Evolutionary conservation across 2,329 filamentous ascomycete species (phyloP), one percentile per base, ranked within the genome.

Genomic region (Sporothrix protearum): DNA sequence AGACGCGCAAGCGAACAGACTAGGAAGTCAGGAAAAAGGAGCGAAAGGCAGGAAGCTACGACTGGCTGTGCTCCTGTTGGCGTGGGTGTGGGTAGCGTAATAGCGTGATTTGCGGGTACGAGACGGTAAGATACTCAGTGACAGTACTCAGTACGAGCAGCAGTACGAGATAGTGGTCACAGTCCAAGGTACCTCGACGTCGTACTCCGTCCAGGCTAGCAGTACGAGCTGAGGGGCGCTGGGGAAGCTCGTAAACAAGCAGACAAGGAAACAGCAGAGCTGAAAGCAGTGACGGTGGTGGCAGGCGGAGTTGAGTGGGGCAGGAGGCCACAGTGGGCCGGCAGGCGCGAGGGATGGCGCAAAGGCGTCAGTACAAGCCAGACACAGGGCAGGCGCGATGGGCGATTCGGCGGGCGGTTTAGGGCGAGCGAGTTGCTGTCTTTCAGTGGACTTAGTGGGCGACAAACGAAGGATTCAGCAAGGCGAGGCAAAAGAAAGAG

Each of bases 211-310:
- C 33, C 57, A 63, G 57, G 36, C 59, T 28, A 63, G 59, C n/a
- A 63, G n/a, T 45, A 63, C 59, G 59, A 63, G 59, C n/a, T 63
- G 33, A 9, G 53, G 57, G 57, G 59, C 59, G 59, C n/a, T 64
- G 59, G 36, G 36, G 55, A 19, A 64, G 36, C 59, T 64, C 22
- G 59, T 45, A 64, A 28, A 28, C 36, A 28, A 10, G 7, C 9
- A 64, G 19, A 28, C 36, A 28, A 10, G 7, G 8, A 25, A 14
- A 30, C 53, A 33, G 14, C 53, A 33, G 53, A 14, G 28, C 53
- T 28, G 53, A 8, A 57, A 30, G 3, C 53, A 57, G 53, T 57
- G 53, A 57, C 33, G 16, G 59, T 28, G 59, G 59, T 64, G 59
- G 59, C 12, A 45, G 39, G 59, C 30, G 55, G n/a, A 63, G 59